These are phyloP conservation scores for Picea glauca DNA, from an alignment of 75 land plant genomes.

Conservation along the genomic window DNA sequence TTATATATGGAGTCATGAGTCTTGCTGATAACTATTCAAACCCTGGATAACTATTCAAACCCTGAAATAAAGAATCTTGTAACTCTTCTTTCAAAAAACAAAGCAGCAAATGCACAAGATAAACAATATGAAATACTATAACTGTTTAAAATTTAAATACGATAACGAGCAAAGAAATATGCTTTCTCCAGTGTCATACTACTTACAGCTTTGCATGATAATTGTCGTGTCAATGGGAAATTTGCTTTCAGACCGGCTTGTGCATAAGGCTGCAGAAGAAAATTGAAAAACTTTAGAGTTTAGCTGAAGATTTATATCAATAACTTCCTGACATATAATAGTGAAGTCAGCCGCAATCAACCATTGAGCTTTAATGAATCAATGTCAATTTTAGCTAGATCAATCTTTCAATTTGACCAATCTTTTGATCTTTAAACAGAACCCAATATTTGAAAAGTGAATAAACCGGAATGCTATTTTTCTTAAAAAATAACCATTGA, in stretches of 20 bases:
- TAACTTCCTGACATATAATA: not conserved
- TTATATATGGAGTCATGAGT: too few relatives aligned
- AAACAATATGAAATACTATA: not conserved
- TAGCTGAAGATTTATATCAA: not conserved
- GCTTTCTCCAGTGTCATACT: not conserved
- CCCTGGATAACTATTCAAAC: not conserved
- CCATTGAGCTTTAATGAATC: not conserved
- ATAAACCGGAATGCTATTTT: too few relatives aligned
- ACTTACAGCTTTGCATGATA: conserved; percentile 69
- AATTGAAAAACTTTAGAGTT: not conserved
- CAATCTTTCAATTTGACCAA: too few relatives aligned
- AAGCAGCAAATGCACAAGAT: not conserved
- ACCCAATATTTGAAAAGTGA: too few relatives aligned
- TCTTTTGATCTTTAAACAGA: too few relatives aligned
- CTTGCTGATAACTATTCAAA: not conserved
- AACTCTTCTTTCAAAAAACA: not conserved
- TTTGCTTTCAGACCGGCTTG: conserved; percentile 47
- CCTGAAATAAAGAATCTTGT: not conserved
- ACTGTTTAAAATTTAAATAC: not conserved
- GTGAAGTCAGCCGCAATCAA: not conserved
- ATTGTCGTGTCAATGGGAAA: conserved; percentile 32
- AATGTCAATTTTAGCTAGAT: not conserved
- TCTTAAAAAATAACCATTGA: too few relatives aligned
- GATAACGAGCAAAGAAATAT: not conserved
- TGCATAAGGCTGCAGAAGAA: conserved; percentile 43